Evolutionary conservation across 257 asterid species (phyloP), one percentile per base, ranked within the genome.

Genomic region (Penstemon davidsonii): DNA sequence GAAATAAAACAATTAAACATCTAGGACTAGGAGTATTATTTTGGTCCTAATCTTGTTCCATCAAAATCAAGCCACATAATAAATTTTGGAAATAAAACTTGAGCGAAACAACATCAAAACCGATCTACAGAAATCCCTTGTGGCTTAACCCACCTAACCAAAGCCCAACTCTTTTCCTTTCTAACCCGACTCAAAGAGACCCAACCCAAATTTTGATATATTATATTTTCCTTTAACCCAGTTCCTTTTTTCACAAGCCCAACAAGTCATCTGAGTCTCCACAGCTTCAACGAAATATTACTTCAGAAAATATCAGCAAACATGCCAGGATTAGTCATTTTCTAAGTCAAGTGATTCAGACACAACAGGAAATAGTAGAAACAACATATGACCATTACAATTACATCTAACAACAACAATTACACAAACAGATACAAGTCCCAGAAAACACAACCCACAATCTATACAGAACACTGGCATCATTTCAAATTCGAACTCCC

Each of bases 401-500:
- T 50, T 73, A 64, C 8, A 66, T 75, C 45, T 56, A 63, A 63
- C 49, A 59, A 52, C 60, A 72, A 15, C 39, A 51, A 72, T 42
- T 46, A 61, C 33, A 25, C 33, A 25, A 25, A 25, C 33, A 62
- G 63, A 67, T 64, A 59, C 50, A 39, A 62, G 57, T 58, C 44
- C 73, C 52, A 6, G 18, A 10, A 49, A 61, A 36, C 33, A 18
- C 6, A 39, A 1, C 62, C 49, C 2, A 25, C 33, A 39, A 13
- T 46, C 60, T 55, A 40, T 50, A 79, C 80, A 73, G 15, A 68
- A 53, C 36, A 36, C 12, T 44, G 13, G 37, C 73, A 40, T 79
- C 67, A 84, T 79, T 79, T 81, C 63, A 78, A 52, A 76, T 62
- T 53, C 4, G 80, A 75, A 65, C 83, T 69, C 33, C 72, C 82